A percentile compares a stretch with the other conserved stretches of the same genome.
phyloP scores from a whole-genome alignment of 495 filamentous ascomycete genomes.

The Penicillium subrubescens region DNA sequence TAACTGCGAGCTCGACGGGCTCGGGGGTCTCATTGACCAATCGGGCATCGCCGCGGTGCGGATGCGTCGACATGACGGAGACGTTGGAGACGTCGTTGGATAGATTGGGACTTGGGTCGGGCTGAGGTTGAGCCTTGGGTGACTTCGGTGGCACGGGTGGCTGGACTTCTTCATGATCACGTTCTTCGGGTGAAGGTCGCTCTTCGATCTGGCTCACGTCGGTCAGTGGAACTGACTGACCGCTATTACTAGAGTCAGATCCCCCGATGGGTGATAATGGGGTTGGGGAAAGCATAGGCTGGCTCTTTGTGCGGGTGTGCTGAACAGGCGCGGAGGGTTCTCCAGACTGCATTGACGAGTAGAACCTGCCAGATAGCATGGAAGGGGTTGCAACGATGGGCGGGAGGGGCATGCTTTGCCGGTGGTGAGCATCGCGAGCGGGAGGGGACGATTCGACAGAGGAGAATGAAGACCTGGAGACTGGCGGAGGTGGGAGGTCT shows the following conservation, averaged over 20 bases:
- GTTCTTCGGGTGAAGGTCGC: neutral
- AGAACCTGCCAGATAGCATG: conserved; percentile 21
- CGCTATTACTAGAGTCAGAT: conserved; percentile 11
- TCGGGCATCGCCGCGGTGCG: conserved; percentile 28
- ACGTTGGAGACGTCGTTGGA: conserved; percentile 8
- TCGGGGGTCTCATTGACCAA: conserved; percentile 23
- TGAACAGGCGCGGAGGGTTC: conserved; percentile 8
- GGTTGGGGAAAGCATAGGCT: conserved; percentile 15
- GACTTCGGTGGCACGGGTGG: neutral
- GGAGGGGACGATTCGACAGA: neutral
- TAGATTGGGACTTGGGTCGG: neutral
- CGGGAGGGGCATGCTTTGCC: conserved; percentile 18
- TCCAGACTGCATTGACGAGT: conserved; percentile 18
- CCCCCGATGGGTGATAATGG: conserved; percentile 16
- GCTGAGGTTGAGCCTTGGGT: neutral
- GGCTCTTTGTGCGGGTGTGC: conserved; percentile 16
- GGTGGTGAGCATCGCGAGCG: conserved; percentile 8
- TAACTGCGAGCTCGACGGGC: conserved; percentile 43
- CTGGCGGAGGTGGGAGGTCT: conserved; percentile 10
- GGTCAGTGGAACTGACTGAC: neutral
- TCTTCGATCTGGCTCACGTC: conserved; percentile 2
- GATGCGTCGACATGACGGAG: conserved; percentile 22
- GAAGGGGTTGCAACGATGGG: conserved; percentile 10
- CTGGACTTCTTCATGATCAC: neutral
- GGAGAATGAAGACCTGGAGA: neutral